Base-by-base conservation (phyloP, 2,329 filamentous ascomycete genomes). In the Alternaria sp. region DNA sequence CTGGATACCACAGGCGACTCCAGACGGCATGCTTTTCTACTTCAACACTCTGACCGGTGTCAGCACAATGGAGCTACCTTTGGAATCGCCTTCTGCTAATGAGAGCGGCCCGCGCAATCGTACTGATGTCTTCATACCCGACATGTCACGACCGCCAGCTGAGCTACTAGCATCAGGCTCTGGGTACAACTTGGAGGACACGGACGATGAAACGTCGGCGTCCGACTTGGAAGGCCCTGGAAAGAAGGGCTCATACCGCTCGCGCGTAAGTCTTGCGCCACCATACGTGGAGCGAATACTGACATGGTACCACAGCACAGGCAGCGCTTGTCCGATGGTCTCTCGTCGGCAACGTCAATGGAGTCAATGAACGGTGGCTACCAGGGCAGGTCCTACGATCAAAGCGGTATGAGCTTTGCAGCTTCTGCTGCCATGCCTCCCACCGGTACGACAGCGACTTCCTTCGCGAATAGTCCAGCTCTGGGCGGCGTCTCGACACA, bases 21-120 rank as follows among this genome's bases (percentile, higher is more conserved):
- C 92, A 1, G 93, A 98, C 75, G 95, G 95, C 53, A 86, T 93
- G 56, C 80, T 99, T 24, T 99, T 96, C 79, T 99, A 98, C 80
- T 98, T 96, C 84, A 99, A 99, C 78, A 98, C 94, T 62, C 88
- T 97, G 81, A 99, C 95, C 0, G 93, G 94, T 54, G 92, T 96
- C 72, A 96, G 91, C 73, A 96, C 91, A 63, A 95, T 93, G 87
- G 95, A 99, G 75, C 82, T 99, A 60, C 95, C 95, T 2, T 84
- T 99, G 26, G 95, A 99, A 76, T 94, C 94, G 14, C 93, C 95
- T 1, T 92, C 90, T 6, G 79, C 87, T 17, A 89, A 87, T 64
- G 95, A 99, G 78, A 90, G 85, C 54, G 94, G 94, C 1, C 95
- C 95, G 2, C 86, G 90, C 67, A 93, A 98, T 78, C 89, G 93